A percentile compares a stretch with the other conserved stretches of the same genome.
phyloP scores from a whole-genome alignment of 495 filamentous ascomycete species.

The Trichoderma orchidacearum region DNA sequence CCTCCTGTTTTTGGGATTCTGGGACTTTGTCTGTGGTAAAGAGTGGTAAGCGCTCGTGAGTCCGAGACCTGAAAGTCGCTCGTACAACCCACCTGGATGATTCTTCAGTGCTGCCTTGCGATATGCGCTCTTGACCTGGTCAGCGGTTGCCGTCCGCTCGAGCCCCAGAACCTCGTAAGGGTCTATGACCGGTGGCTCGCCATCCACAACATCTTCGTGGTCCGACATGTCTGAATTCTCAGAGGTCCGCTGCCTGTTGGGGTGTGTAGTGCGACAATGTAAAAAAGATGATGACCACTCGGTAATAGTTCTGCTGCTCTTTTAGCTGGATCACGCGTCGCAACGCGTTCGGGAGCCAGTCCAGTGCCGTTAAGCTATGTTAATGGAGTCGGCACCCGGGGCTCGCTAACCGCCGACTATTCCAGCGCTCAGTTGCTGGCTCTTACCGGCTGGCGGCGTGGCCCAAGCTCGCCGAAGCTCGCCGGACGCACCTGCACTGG shows the following conservation, averaged over 20 bases:
- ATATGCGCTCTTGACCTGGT: conserved; percentile 77
- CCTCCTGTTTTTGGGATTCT: conserved; percentile 46
- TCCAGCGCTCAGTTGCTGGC: background rate
- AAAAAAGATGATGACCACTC: conserved; percentile 2
- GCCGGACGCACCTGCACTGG: too few species aligned
- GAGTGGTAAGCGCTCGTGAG: background rate
- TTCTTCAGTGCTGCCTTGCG: conserved; percentile 77
- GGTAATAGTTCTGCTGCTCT: conserved; percentile 5
- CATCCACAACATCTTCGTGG: conserved; percentile 21
- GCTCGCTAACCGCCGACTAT: background rate
- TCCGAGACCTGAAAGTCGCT: background rate
- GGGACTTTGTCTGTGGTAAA: conserved; percentile 53
- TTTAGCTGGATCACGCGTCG: background rate
- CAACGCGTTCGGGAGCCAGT: background rate
- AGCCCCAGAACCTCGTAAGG: conserved; percentile 76
- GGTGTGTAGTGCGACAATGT: background rate
- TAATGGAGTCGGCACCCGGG: background rate
- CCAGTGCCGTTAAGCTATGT: too few species aligned
- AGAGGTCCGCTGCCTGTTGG: background rate
- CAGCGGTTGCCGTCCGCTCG: conserved; percentile 43
- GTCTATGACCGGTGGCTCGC: conserved; percentile 42
- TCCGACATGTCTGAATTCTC: conserved; percentile 17
- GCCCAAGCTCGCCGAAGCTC: too few species aligned
- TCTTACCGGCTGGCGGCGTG: too few species aligned
- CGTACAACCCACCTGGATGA: conserved; percentile 61